Evolutionary conservation across 2,329 filamentous ascomycete genomes (phyloP).

Genomic region (Talaromyces sp.): DNA sequence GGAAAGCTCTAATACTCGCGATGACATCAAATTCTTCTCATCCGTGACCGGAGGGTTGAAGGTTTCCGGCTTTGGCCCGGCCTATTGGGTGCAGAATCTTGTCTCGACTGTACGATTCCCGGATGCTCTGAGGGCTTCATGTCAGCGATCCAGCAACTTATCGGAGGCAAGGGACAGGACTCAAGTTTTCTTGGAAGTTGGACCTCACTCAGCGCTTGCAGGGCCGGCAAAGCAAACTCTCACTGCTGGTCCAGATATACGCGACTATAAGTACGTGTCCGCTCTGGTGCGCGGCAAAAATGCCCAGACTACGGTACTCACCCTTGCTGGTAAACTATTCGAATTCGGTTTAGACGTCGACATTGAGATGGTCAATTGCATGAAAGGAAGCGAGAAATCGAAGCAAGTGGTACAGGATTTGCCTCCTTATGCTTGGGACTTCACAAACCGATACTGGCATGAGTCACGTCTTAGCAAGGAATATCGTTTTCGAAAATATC

Average conservation of each 20-base stretch:
- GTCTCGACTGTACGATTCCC: conserved; percentile 36
- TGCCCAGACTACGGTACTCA: no score
- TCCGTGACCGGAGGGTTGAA: not conserved
- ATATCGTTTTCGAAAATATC: not conserved
- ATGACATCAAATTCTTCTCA: no score
- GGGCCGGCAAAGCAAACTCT: conserved; percentile 23
- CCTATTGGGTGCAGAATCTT: conserved; percentile 43
- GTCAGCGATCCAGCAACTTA: conserved; percentile 5
- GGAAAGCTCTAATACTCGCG: no score
- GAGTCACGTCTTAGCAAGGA: conserved; percentile 11
- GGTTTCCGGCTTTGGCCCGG: not conserved
- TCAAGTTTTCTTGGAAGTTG: conserved; percentile 36
- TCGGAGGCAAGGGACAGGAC: no score
- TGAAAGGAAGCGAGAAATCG: not conserved
- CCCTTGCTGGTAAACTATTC: not conserved
- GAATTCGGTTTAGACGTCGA: not conserved
- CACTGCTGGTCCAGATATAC: not conserved
- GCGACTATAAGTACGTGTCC: not conserved
- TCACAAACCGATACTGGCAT: conserved; percentile 14
- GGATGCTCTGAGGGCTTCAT: conserved; percentile 21
- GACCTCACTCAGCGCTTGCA: conserved; percentile 35
- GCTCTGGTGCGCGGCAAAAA: no score
- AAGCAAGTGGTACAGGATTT: conserved; percentile 4
- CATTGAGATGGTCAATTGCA: not conserved
- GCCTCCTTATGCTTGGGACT: conserved; percentile 24